Evolutionary conservation across 352 stramenopile species (phyloP).

Genomic region (Saprolegnia diclina): DNA sequence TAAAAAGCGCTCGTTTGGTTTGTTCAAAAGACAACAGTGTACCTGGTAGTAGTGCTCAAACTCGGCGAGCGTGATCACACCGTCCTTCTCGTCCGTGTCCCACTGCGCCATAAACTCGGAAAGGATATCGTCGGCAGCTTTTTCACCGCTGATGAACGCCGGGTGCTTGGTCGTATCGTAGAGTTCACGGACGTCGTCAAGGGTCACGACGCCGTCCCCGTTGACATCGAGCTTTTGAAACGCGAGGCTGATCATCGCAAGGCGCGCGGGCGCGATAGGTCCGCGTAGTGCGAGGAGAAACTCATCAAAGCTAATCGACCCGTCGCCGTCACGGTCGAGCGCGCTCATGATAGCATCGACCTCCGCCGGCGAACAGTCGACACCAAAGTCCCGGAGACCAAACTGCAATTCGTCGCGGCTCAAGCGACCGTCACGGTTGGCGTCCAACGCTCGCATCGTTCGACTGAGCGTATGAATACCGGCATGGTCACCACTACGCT

Average conservation of each 20-base stretch:
- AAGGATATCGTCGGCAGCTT: conserved; percentile 48
- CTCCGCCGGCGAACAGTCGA: conserved; percentile 41
- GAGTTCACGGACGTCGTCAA: conserved; percentile 52
- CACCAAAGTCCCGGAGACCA: conserved; percentile 45
- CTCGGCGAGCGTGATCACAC: conserved; percentile 44
- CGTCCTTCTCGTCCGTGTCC: conserved; percentile 37
- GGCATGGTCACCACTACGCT: conserved; percentile 34
- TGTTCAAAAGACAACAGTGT: conserved; percentile 16
- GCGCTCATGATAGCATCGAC: conserved; percentile 35
- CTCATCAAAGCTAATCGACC: conserved; percentile 46
- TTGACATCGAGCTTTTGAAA: conserved; percentile 56
- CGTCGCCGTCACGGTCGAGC: conserved; percentile 47
- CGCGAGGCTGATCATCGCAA: conserved; percentile 40
- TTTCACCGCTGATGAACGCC: conserved; percentile 55
- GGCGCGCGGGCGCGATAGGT: conserved; percentile 32
- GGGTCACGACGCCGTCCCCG: conserved; percentile 34
- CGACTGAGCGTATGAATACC: conserved; percentile 46
- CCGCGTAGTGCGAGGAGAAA: conserved; percentile 49
- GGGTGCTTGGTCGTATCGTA: conserved; percentile 76
- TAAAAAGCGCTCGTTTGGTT: neutral
- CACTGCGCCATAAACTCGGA: conserved; percentile 69
- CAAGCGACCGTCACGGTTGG: conserved; percentile 39
- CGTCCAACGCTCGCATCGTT: conserved; percentile 41
- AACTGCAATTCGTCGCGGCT: conserved; percentile 54
- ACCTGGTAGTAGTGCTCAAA: conserved; percentile 82